phyloP scores from a whole-genome alignment of 2,329 filamentous ascomycete genomes.

The Fusarium metavorans region DNA sequence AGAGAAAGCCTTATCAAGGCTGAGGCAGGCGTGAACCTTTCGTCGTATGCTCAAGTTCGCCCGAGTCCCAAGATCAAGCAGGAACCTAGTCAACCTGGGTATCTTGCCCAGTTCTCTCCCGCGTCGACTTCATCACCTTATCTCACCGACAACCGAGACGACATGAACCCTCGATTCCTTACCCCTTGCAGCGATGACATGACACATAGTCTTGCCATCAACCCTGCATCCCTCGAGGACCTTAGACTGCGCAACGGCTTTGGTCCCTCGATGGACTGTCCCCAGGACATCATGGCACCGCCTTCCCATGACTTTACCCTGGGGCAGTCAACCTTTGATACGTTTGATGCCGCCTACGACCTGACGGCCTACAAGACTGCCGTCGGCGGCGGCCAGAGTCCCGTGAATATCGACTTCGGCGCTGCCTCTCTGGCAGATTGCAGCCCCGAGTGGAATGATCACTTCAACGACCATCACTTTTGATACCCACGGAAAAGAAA shows the following conservation, averaged over 20 bases:
- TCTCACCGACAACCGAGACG: conserved; percentile 50
- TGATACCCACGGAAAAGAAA: conserved; percentile 46
- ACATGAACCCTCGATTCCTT: conserved; percentile 57
- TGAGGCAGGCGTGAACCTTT: conserved; percentile 49
- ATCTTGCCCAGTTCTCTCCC: conserved; percentile 52
- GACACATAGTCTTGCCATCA: conserved; percentile 42
- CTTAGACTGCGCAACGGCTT: conserved; percentile 43
- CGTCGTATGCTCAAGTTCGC: conserved; percentile 48
- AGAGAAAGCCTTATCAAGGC: conserved; percentile 56
- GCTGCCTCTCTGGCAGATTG: conserved; percentile 44
- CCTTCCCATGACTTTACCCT: conserved; percentile 46
- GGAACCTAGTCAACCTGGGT: conserved; percentile 49
- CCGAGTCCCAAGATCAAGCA: conserved; percentile 51
- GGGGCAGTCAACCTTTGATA: conserved; percentile 52
- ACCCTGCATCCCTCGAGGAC: conserved; percentile 47
- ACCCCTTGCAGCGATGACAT: conserved; percentile 68
- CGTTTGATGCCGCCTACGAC: conserved; percentile 57
- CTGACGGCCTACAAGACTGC: conserved; percentile 51
- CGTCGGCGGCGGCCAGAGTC: conserved; percentile 46
- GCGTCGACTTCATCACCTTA: conserved; percentile 54
- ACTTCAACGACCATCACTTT: conserved; percentile 48
- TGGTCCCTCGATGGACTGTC: conserved; percentile 43
- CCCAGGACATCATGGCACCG: conserved; percentile 46
- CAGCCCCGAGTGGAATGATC: conserved; percentile 47
- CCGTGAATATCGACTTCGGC: conserved; percentile 40